Base-by-base conservation (phyloP, 2,329 filamentous ascomycete species). In the Boeremia lycopersici region DNA sequence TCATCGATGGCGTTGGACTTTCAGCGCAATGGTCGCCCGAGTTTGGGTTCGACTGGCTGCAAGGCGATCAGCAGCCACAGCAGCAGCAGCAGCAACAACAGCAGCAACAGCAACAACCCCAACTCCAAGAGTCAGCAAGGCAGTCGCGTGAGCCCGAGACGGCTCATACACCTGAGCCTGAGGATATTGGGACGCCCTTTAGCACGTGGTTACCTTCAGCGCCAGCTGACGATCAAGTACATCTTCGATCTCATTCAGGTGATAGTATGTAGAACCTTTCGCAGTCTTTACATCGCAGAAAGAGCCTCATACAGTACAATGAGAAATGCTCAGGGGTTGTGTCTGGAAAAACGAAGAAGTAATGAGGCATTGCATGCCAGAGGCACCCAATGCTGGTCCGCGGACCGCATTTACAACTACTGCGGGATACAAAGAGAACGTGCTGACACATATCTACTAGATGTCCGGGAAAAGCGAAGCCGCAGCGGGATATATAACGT, bases 21-120 rank as follows among this genome's bases (percentile, higher is more conserved):
- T 70, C 65, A 13, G 68, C 68, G 0, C 68, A 69, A 42, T 71
- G 68, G 67, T 69, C 68, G 6, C 68, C 68, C 8, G 65, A 71
- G 42, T 70, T 69, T 47, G 58, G 66, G n/a, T 62, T 69, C 10
- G 67, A 71, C 34, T 69, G 67, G 63, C 52, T 68, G 50, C 63
- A 61, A 17, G 59, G 59, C 26, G 60, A 64, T 10, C 52, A 55
- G 17, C 52, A 55, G 25, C 6, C 28, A 6, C 57, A 59, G 13
- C 61, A 68, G 13, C 57, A 59, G 15, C 62, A 68, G 23, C 60
- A 61, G 17, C 13, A 36, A 11, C 34, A 17, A 8, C 34, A 23
- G 19, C 19, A 23, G 19, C 19, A 23, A 17, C 49, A 59, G 10
- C 26, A 38, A 9, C 35, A 31, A 31, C 9, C 30, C 13, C 30